A percentile compares a stretch with the other conserved stretches of the same genome.
These are phyloP conservation scores for Ambrosiella cleistominuta DNA, from an alignment of 2,329 filamentous ascomycete species.

Conservation along the genomic window DNA sequence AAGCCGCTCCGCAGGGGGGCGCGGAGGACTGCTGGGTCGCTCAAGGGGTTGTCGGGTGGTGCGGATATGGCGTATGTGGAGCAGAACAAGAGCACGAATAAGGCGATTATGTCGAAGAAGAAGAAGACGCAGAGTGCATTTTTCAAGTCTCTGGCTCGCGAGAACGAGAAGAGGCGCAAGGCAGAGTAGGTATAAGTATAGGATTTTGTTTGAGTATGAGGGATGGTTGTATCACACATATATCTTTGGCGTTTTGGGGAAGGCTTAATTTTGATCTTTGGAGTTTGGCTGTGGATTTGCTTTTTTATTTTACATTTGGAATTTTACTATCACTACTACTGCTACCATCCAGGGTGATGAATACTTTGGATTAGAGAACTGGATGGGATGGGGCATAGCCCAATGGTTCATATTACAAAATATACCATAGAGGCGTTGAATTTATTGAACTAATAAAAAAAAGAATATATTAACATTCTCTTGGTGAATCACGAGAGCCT, in stretches of 20 bases:
- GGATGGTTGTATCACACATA: background rate
- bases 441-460: too few species aligned
- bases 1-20: slow-evolving; percentile 15
- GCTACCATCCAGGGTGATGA: too few species aligned
- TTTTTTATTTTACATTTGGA: background rate
- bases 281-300: background rate
- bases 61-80: slow-evolving; percentile 96
- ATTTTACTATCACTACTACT: background rate
- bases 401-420: too few species aligned
- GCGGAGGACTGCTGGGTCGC: slow-evolving; percentile 63
- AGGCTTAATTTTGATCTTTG: background rate
- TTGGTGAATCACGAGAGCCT: background rate
- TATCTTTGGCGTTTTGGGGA: background rate
- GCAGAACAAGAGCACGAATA: slow-evolving; percentile 55
- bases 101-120: slow-evolving; percentile 22
- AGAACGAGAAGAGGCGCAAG: slow-evolving; percentile 18
- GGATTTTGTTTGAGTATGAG: background rate
- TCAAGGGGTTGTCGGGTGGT: slow-evolving; percentile 75
- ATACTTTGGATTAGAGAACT: too few species aligned
- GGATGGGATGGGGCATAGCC: too few species aligned
- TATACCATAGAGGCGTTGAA: too few species aligned
- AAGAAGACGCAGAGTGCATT: slow-evolving; percentile 25
- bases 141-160: slow-evolving; percentile 25
- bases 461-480: too few species aligned
- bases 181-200: slow-evolving; percentile 7